phyloP scores from a whole-genome alignment of 2,329 filamentous ascomycete genomes.

The Harringtonia aguacate region DNA sequence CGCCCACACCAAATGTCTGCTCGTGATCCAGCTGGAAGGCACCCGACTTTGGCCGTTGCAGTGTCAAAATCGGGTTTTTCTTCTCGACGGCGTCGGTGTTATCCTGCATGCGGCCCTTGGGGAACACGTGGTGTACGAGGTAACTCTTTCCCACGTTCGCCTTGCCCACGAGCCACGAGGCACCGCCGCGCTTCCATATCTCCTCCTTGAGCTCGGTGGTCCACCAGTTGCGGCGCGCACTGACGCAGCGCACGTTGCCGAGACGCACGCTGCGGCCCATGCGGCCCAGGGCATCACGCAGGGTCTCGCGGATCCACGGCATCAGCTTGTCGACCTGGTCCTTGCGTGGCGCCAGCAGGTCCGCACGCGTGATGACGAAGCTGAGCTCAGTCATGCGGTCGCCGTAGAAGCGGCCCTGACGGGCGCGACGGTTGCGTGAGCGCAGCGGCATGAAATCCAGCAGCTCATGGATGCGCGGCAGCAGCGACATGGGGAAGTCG shows the following conservation, averaged over 20 bases:
- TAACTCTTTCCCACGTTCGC: constrained; percentile 96
- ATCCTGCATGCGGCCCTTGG: constrained; percentile 52
- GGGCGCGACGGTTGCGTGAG: constrained; percentile 69
- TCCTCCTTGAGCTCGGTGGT: constrained; percentile 76
- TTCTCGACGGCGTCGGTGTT: neutral
- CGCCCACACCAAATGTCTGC: neutral
- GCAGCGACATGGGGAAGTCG: constrained; percentile 89
- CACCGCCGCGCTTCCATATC: constrained; percentile 74
- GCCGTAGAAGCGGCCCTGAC: constrained; percentile 50
- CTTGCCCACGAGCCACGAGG: constrained; percentile 94
- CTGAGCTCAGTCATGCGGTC: constrained; percentile 68
- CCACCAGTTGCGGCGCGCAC: constrained; percentile 83
- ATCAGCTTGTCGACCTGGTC: constrained; percentile 76
- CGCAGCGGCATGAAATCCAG: constrained; percentile 65
- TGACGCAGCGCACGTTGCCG: constrained; percentile 80
- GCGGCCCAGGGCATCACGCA: constrained; percentile 65
- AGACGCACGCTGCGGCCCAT: constrained; percentile 61
- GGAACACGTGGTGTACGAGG: constrained; percentile 79
- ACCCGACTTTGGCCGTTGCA: constrained; percentile 1
- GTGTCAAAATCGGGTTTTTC: neutral
- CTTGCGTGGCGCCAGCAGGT: constrained; percentile 75
- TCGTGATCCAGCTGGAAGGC: constrained; percentile 1
- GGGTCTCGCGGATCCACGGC: constrained; percentile 68
- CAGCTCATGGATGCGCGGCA: constrained; percentile 63
- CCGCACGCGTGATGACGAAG: constrained; percentile 83